phyloP scores from a whole-genome alignment of 352 stramenopile genomes.

The Phytopythium cucurbitacearum region DNA sequence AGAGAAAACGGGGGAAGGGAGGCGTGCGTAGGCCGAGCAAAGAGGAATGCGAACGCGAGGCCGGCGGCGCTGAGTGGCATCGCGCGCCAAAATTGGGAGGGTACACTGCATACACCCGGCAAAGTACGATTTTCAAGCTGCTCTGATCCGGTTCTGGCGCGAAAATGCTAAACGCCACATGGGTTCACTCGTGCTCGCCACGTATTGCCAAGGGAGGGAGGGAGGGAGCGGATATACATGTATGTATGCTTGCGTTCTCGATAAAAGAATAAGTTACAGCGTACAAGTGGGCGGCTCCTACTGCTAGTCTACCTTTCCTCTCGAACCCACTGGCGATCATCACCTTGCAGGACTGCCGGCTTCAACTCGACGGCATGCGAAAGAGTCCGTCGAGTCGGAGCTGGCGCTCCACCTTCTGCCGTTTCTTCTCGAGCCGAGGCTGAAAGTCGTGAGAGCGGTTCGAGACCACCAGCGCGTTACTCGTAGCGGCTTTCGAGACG shows the following conservation, averaged over 20 bases:
- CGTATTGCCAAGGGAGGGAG: no score
- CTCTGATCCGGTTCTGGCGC: no score
- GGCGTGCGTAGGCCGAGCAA: background rate
- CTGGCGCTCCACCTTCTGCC: conserved; percentile 39
- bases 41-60: background rate
- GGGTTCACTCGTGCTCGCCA: no score
- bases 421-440: conserved; percentile 36
- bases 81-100: conserved; percentile 13
- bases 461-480: conserved; percentile 2
- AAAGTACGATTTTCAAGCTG: conserved; percentile 18
- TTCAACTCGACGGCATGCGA: conserved; percentile 10
- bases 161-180: no score
- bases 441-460: conserved; percentile 14
- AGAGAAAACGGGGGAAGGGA: conserved; percentile 3
- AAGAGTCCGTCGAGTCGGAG: conserved; percentile 52
- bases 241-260: no score
- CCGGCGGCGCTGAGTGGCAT: background rate
- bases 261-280: conserved; percentile 6
- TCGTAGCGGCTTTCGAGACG: background rate
- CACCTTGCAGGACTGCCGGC: background rate
- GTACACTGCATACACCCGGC: conserved; percentile 1
- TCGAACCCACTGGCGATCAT: no score
- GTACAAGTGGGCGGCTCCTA: background rate
- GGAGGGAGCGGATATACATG: no score
- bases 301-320: no score